These are phyloP conservation scores for Pelargonium citronellum DNA, from an alignment of 441 rosid species.

Conservation along the genomic window DNA sequence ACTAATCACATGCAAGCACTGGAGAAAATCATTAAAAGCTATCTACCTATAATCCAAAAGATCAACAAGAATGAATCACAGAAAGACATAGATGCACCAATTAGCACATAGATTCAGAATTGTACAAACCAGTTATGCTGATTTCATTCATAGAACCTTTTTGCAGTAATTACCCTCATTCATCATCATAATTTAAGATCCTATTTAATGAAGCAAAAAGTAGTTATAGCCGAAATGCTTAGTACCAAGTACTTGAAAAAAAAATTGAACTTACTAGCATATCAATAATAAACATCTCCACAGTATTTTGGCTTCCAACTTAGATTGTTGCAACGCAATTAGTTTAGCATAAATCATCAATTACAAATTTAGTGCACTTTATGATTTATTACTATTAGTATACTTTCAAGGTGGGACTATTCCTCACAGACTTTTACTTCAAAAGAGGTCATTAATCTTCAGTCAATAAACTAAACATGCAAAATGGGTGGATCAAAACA, in stretches of 20 bases:
- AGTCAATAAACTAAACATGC: too few species aligned
- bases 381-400: not conserved
- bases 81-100: not conserved
- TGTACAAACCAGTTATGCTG: not conserved
- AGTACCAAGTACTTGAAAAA: too few species aligned
- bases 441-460: too few species aligned
- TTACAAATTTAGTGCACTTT: not conserved
- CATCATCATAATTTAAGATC: not conserved
- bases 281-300: too few species aligned
- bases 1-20: not conserved
- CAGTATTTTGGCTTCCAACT: too few species aligned
- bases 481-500: too few species aligned
- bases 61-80: not conserved
- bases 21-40: not conserved
- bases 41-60: not conserved
- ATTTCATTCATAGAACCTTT: not conserved
- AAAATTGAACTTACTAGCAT: too few species aligned
- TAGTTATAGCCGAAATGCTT: too few species aligned
- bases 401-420: not conserved
- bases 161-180: not conserved
- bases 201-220: too few species aligned
- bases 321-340: not conserved
- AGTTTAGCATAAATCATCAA: not conserved
- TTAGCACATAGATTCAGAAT: not conserved
- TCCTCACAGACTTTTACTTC: not conserved